Conservation (phyloP, 2,329 filamentous ascomycete genomes). For the Talaromyces sp. region DNA sequence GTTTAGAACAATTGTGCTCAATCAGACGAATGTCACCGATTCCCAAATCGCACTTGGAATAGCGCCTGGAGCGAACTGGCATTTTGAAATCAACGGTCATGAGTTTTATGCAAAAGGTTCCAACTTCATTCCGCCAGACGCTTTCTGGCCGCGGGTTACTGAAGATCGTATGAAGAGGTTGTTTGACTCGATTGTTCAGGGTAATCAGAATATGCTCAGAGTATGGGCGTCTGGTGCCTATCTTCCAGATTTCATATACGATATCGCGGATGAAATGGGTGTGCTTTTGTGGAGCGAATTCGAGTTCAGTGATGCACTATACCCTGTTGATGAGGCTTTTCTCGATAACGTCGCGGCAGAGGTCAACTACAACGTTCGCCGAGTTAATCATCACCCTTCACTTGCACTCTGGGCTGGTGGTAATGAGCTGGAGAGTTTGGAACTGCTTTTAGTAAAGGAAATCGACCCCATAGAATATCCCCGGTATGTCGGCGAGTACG, state of each 20-base stretch:
- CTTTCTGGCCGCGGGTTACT: conserved; percentile 62
- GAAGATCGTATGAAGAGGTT: conserved; percentile 50
- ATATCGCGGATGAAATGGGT: conserved; percentile 60
- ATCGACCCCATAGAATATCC: conserved; percentile 46
- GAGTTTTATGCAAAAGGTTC: conserved; percentile 64
- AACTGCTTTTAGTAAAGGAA: conserved; percentile 44
- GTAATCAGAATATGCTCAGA: conserved; percentile 63
- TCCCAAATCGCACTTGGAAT: conserved; percentile 54
- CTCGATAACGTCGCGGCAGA: conserved; percentile 56
- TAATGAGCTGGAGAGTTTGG: conserved; percentile 60
- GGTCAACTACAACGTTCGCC: conserved; percentile 59
- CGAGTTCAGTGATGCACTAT: conserved; percentile 60
- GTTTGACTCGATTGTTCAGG: conserved; percentile 54
- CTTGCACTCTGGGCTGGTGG: conserved; percentile 55
- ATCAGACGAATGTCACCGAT: conserved; percentile 53
- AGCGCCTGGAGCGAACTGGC: conserved; percentile 58
- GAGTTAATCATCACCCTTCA: conserved; percentile 60
- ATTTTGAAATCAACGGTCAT: conserved; percentile 64
- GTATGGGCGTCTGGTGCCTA: conserved; percentile 62
- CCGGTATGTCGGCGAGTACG: conserved; percentile 52
- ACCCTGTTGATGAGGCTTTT: conserved; percentile 54
- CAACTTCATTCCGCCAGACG: conserved; percentile 62
- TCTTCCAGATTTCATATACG: conserved; percentile 60
- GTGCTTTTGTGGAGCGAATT: conserved; percentile 63
- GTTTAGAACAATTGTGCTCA: conserved; percentile 61